Conservation (phyloP, 192 early-diverging fungal genomes). For the Backusella luteola region DNA sequence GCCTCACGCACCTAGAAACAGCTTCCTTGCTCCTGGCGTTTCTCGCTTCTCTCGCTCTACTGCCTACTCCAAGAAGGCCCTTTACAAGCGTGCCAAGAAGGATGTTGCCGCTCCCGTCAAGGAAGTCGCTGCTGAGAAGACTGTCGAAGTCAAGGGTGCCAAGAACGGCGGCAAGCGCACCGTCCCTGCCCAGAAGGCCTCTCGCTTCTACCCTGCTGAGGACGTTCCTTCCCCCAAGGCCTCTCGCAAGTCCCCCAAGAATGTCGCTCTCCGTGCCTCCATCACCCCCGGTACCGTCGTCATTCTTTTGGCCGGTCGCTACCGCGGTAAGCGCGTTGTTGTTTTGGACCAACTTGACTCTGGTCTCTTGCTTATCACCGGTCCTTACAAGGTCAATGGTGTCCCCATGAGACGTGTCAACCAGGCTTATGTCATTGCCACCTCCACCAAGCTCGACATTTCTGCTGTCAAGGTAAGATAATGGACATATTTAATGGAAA, state of each 20-base stretch:
- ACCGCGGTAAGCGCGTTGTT: slow-evolving; percentile 98
- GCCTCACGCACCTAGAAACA: slow-evolving; percentile 72
- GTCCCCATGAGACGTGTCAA: slow-evolving; percentile 96
- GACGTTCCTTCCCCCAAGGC: slow-evolving; percentile 78
- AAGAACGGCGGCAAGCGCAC: slow-evolving; percentile 78
- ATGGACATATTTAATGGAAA: neutral
- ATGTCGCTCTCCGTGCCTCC: slow-evolving; percentile 77
- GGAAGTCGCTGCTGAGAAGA: slow-evolving; percentile 58
- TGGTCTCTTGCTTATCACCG: slow-evolving; percentile 95
- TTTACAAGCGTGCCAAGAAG: slow-evolving; percentile 87
- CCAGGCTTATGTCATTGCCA: slow-evolving; percentile 99
- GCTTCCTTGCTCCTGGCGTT: slow-evolving; percentile 82
- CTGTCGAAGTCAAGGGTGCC: slow-evolving; percentile 71
- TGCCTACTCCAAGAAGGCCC: slow-evolving; percentile 83
- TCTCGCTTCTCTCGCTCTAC: slow-evolving; percentile 80
- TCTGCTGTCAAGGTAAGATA: slow-evolving; percentile 56
- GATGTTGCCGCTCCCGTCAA: slow-evolving; percentile 47
- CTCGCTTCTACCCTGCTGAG: slow-evolving; percentile 83
- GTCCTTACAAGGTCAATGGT: slow-evolving; percentile 98
- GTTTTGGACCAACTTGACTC: slow-evolving; percentile 96
- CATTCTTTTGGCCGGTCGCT: slow-evolving; percentile 93
- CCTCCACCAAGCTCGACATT: slow-evolving; percentile 97
- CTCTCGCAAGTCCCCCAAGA: slow-evolving; percentile 73
- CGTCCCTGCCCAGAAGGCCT: slow-evolving; percentile 68
- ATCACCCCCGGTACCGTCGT: slow-evolving; percentile 98